Base-by-base conservation (phyloP, 257 asterid genomes). In the Eucommia ulmoides region DNA sequence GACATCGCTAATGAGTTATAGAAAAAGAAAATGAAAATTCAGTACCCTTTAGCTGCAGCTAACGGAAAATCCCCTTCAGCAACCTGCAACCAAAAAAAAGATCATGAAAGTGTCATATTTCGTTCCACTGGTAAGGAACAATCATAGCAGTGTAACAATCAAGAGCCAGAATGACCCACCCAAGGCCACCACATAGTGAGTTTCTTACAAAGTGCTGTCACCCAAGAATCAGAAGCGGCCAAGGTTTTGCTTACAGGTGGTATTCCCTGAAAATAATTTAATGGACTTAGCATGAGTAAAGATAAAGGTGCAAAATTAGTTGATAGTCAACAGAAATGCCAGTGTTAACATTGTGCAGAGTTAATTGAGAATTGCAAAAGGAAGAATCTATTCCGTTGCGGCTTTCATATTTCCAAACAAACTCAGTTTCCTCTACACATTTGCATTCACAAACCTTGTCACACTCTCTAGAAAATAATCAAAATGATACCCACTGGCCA, bases 181-280 rank as follows among this genome's bases (percentile, higher is more conserved):
- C 95, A 88, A 61, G 71, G 94, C 97, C 97, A 88, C 93, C 94
- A 79, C 58, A 15, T 25, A 44, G 66, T 56, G 48, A 88, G 83
- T 55, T 76, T 67, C 73, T 73, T 84, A 50, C 71, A 56, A 53
- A 88, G 79, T 56, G 56, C 55, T 3, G 72, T 55, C 33, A 82
- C 68, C 97, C 97, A 88, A 49, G 61, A 72, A 74, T 79, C 82
- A 49, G 83, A 24, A 62, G 54, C 49, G 51, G 73, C 68, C 24
- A 72, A 61, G 12, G 54, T 41, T 56, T 78, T 77, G 65, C 48
- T 68, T 26, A 54, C 14, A 23, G 85, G 66, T 52, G 61, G 50
- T 58, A 88, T 75, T 52, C 95, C 95, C 95, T 88, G 81, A n/a
- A n/a, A n/a, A n/a, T n/a, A n/a, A n/a, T n/a, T n/a, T n/a, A n/a